A percentile compares a stretch with the other conserved stretches of the same genome.
Evolutionary conservation across 441 rosid genomes (phyloP).

Genomic region (Populus hybrid): DNA sequence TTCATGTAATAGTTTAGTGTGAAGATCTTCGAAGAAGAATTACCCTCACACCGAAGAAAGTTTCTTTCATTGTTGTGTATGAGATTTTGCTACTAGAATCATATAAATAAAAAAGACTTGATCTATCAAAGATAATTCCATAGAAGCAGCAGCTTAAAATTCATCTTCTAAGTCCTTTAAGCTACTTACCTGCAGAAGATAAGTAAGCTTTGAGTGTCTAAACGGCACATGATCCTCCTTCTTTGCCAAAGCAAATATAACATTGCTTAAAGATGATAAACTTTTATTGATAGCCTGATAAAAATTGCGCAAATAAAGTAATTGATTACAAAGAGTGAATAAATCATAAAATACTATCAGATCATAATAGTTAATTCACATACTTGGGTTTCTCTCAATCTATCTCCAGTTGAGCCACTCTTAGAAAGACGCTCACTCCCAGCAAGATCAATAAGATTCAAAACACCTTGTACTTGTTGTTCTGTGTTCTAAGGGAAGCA

Average conservation of each 20-base stretch:
- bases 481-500: slow-evolving; percentile 61
- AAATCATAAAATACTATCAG: background rate
- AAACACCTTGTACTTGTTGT: slow-evolving; percentile 90
- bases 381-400: slow-evolving; percentile 76
- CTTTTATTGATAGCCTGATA: slow-evolving; percentile 93
- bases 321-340: background rate
- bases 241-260: slow-evolving; percentile 89
- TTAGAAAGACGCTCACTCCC: slow-evolving; percentile 92
- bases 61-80: background rate
- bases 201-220: slow-evolving; percentile 92
- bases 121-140: background rate
- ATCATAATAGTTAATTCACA: background rate
- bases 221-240: slow-evolving; percentile 97
- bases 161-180: background rate
- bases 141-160: too few relatives aligned
- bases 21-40: background rate
- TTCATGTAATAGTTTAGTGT: background rate
- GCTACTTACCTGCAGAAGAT: slow-evolving; percentile 84
- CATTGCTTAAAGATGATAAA: slow-evolving; percentile 82
- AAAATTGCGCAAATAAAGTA: background rate
- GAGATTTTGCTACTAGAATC: background rate
- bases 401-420: slow-evolving; percentile 96
- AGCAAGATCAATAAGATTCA: slow-evolving; percentile 93
- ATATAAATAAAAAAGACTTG: background rate
- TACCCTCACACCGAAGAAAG: background rate